Conservation (phyloP, 192 early-diverging fungal species). For the Backusella luteola region DNA sequence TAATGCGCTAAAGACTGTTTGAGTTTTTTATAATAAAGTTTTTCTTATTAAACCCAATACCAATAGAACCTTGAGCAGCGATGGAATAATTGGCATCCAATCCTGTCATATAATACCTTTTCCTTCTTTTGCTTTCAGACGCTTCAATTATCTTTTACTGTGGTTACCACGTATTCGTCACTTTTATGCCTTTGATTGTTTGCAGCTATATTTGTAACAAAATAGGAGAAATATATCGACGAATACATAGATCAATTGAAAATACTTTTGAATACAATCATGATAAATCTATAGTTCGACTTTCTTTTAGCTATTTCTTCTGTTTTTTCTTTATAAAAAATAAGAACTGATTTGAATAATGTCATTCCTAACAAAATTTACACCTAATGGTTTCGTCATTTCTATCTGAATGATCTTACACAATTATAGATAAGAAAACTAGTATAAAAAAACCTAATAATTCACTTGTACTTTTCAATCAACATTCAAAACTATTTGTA, state of each 20-base stretch:
- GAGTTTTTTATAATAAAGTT: not conserved
- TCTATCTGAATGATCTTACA: not conserved
- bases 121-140: not conserved
- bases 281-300: not conserved
- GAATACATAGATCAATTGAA: not conserved
- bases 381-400: not conserved
- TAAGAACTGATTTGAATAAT: not conserved
- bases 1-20: not conserved
- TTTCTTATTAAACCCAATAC: not conserved
- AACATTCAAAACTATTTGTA: not conserved
- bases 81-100: not conserved
- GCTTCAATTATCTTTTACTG: not conserved
- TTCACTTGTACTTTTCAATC: not conserved
- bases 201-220: constrained; percentile 3
- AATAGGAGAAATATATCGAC: not conserved
- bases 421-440: not conserved
- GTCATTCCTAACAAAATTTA: not conserved
- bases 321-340: not conserved
- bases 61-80: not conserved
- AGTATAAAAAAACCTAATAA: not conserved
- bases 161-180: not conserved
- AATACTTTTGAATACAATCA: not conserved
- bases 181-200: not conserved
- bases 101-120: not conserved
- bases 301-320: not conserved